These are phyloP conservation scores for Xerocomus brunneocitrinus DNA, from an alignment of 768 basidiomycete species.

Conservation along the genomic window DNA sequence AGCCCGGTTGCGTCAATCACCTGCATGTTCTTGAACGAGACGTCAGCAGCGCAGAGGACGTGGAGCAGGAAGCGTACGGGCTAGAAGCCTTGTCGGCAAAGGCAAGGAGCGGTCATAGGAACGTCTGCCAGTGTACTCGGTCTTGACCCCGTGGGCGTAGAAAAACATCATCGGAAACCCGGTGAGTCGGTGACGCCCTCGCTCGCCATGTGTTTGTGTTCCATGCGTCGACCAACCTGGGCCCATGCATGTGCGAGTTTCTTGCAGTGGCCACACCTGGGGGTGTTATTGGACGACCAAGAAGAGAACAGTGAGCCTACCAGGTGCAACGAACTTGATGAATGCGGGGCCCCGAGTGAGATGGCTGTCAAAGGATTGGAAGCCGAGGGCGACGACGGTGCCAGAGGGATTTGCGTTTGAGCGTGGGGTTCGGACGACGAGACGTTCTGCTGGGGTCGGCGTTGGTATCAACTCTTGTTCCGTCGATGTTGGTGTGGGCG, in stretches of 20 bases:
- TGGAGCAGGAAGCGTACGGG: constrained; percentile 45
- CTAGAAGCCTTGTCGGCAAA: constrained; percentile 75
- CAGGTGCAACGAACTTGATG: constrained; percentile 88
- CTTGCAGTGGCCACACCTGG: no score
- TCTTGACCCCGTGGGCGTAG: constrained; percentile 53
- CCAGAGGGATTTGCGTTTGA: not conserved
- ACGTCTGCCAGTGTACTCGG: constrained; percentile 74
- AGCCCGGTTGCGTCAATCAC: constrained; percentile 9
- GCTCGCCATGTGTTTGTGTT: no score
- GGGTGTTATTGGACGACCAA: no score
- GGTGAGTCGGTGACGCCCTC: no score
- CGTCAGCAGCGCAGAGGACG: not conserved
- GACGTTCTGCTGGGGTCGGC: not conserved
- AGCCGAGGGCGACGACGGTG: constrained; percentile 7
- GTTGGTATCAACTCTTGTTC: not conserved
- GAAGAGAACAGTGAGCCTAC: constrained; percentile 30
- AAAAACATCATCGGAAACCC: constrained; percentile 83
- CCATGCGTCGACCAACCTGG: no score
- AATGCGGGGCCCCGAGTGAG: constrained; percentile 49
- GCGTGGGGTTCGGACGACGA: not conserved
- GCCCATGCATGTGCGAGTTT: no score
- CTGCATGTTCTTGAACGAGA: constrained; percentile 16
- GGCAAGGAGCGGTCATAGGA: constrained; percentile 60
- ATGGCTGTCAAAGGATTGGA: constrained; percentile 36
- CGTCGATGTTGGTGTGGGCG: not conserved